Evolutionary conservation across 176 grass and related monocot species (phyloP), one percentile per base, ranked within the genome.

Genomic region (Thinopyrum elongatum): DNA sequence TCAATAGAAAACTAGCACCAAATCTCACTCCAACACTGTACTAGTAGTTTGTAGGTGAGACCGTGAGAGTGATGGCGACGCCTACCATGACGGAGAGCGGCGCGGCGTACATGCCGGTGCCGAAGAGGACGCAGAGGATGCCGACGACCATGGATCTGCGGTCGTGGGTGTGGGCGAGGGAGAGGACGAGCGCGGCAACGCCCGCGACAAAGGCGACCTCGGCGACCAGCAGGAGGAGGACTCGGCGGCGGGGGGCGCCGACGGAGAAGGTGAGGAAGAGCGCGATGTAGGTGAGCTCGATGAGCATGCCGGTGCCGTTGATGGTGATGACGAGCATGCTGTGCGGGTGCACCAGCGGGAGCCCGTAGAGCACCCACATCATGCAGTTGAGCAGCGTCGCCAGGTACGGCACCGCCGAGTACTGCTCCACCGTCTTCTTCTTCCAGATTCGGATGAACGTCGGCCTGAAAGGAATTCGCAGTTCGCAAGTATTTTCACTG

Each of bases 311-410:
- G 59, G 94, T 90, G 64, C 94, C 97, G 61, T 99, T 99, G 79
- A 99, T 99, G 82, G 97, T 99, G 73, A 99, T 90, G 30, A 99
- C 94, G 4, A 99, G 94, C 81, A 88, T 92, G 85, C 97, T 99
- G 84, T 99, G 84, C 13, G 94, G 97, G 92, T 99, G 97, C 41
- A 99, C 97, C 30, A 72, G 21, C 0, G 97, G 97, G 4, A 99
- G 88, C 0, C 97, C 97, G 64, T 99, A 99, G 30, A 94, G 77
- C 81, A 99, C 97, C 97, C 97, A 99, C 92, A 99, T 92, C 97
- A 99, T 92, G 97, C 97, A 99, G 87, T 99, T 99, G 17, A 99
- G 93, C 11, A 99, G 90, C 39, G 97, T 99, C 19, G 93, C 93
- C 8, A 96, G 65, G 89, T 99, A 99, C 28, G 97, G 97, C 51